Evolutionary conservation across 2,329 filamentous ascomycete species (phyloP), one percentile per base, ranked within the genome.

Genomic region (Penicillium nordicum): DNA sequence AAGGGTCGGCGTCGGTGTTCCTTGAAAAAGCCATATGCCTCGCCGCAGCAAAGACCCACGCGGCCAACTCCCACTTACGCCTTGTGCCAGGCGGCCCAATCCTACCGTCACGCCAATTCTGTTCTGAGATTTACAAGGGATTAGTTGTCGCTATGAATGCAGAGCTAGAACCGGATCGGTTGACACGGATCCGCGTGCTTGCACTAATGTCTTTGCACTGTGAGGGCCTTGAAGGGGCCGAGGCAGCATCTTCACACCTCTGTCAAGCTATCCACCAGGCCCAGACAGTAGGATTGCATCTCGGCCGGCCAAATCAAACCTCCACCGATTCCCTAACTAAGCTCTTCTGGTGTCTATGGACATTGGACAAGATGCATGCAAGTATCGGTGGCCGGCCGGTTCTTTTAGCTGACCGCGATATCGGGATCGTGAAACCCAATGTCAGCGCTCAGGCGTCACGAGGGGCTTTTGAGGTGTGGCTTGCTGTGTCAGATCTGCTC

Each of bases 331-430:
- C 69, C 25, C 56, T 67, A n/a, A 65, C 63, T 16, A 60, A 63
- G 50, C 61, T 76, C 4, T 76, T 76, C 60, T 76, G 74, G 74
- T 71, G 71, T 25, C 58, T 76, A 38, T 76, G 74, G 74, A 71
- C 71, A 3, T 51, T 76, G 36, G 74, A 76, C 58, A 76, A 76
- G 57, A 68, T 76, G 64, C 74, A 76, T 61, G 73, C 73, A 38
- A 72, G 72, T 55, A 67, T 76, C 27, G 74, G 73, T 21, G 74
- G 74, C 32, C 68, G 74, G 11, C 74, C 74, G 5, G 67, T 76
- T 40, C 61, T 76, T 41, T 58, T 76, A 30, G 72, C 71, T 4
- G 74, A 76, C 48, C 67, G 71, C 30, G 74, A 76, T 52, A 74
- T 76, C 55, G 74, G 72, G 29, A 66, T 75, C 36, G 59, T 59